Percentiles rank a stretch among this genome's conserved stretches.
Evolutionary conservation across 148 eudicot genomes (phyloP).

Genomic region (Chenopodium quinoa): DNA sequence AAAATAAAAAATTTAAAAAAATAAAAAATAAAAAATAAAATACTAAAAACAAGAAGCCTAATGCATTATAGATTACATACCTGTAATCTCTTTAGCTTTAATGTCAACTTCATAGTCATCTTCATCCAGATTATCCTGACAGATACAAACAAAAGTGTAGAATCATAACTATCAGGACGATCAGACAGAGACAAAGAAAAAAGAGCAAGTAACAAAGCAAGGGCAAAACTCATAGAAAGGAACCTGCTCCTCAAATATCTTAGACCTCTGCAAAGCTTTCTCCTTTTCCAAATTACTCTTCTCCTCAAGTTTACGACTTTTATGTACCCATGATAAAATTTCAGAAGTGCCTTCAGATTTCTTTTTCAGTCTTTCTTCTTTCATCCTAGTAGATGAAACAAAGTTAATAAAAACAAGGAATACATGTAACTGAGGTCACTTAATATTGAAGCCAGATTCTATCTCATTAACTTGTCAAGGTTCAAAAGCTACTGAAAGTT

Average conservation of each 20-base stretch:
- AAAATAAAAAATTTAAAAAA: too few relatives aligned
- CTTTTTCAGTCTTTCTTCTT: conserved; percentile 68
- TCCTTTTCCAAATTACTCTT: conserved; percentile 60
- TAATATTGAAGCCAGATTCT: background rate
- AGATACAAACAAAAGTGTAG: background rate
- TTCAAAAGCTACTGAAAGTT: background rate
- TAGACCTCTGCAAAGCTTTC: conserved; percentile 79
- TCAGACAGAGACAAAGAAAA: background rate
- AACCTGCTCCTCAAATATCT: conserved; percentile 90
- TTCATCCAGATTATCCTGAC: conserved; percentile 69
- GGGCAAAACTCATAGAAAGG: conserved; percentile 7
- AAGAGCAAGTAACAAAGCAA: background rate
- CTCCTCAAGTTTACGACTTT: conserved; percentile 78
- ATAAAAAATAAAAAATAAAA: too few relatives aligned
- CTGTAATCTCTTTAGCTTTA: conserved; percentile 30
- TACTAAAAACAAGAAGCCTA: background rate
- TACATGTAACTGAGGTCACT: background rate
- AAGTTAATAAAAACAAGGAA: background rate
- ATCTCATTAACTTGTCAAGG: background rate
- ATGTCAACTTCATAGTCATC: conserved; percentile 59
- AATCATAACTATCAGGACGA: conserved; percentile 10
- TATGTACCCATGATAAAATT: conserved; percentile 80
- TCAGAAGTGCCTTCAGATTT: conserved; percentile 71
- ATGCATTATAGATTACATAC: conserved; percentile 27
- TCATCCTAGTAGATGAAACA: conserved; percentile 45